These are phyloP conservation scores for Urtica urens DNA, from an alignment of 306 rosid genomes.

Conservation along the genomic window DNA sequence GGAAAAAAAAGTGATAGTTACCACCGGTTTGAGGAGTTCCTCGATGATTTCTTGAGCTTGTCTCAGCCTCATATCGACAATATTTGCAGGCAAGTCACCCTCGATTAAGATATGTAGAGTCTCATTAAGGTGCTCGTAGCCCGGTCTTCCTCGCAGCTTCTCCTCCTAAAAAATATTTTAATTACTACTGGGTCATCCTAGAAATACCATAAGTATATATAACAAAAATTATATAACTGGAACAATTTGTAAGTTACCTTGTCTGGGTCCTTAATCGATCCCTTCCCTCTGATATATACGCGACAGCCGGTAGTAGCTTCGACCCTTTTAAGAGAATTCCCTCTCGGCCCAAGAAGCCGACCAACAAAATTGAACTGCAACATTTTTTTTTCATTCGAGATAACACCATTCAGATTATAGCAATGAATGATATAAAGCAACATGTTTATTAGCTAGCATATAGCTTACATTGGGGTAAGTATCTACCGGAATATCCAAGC, in stretches of 20 bases:
- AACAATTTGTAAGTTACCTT: constrained; percentile 34
- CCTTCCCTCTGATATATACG: constrained; percentile 58
- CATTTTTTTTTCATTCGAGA: no score
- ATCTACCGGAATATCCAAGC: constrained; percentile 91
- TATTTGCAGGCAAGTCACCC: constrained; percentile 80
- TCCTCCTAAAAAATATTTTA: constrained; percentile 55
- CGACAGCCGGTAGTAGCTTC: constrained; percentile 70
- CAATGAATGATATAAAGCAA: no score
- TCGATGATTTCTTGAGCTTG: constrained; percentile 95
- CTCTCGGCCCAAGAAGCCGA: constrained; percentile 63
- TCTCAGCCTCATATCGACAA: constrained; percentile 76
- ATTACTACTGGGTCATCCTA: not conserved
- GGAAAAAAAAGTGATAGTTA: constrained; percentile 13
- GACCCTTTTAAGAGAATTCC: constrained; percentile 62
- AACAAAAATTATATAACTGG: not conserved
- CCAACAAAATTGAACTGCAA: constrained; percentile 66
- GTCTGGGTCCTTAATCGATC: constrained; percentile 71
- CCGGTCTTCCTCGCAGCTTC: constrained; percentile 91
- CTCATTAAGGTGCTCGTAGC: constrained; percentile 91
- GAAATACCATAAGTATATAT: not conserved
- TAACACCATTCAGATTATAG: no score
- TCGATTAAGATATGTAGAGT: constrained; percentile 87
- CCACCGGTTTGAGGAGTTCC: constrained; percentile 97
- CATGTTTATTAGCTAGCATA: not conserved
- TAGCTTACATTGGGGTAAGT: constrained; percentile 74